Percentiles rank a stretch among this genome's conserved stretches.
Evolutionary conservation across 2,329 filamentous ascomycete genomes (phyloP).

Genomic region (Trichoderma sp.): DNA sequence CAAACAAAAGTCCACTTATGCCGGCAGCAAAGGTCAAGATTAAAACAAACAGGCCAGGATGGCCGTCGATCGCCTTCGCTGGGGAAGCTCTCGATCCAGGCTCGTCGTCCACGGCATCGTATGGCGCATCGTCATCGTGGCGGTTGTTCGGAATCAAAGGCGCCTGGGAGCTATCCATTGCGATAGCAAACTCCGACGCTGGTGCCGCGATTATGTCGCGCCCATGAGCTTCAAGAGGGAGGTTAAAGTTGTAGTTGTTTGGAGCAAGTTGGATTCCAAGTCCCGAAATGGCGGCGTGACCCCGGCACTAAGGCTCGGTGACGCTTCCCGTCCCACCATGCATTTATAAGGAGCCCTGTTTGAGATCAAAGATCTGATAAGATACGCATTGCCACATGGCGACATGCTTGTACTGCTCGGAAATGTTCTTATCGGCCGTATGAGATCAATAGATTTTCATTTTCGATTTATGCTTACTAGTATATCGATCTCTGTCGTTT

Average conservation of each 20-base stretch:
- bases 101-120: constrained; percentile 33
- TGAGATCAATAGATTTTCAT: background rate
- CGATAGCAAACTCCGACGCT: constrained; percentile 10
- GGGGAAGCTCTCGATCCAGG: constrained; percentile 27
- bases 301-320: constrained; percentile 8
- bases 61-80: constrained; percentile 32
- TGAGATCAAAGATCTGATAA: constrained; percentile 5
- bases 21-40: constrained; percentile 64
- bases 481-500: background rate
- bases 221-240: background rate
- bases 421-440: background rate
- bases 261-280: background rate
- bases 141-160: constrained; percentile 40
- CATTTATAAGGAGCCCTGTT: background rate
- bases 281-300: constrained; percentile 18
- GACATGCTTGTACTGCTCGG: background rate
- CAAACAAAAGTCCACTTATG: constrained; percentile 68
- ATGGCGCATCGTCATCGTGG: constrained; percentile 35
- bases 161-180: constrained; percentile 41
- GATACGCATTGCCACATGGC: background rate
- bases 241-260: background rate
- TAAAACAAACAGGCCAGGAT: constrained; percentile 58
- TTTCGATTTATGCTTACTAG: background rate
- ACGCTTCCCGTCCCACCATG: constrained; percentile 9
- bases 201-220: background rate